phyloP scores from a whole-genome alignment of 192 early-diverging fungal genomes.

The Allomyces arbusculus region DNA sequence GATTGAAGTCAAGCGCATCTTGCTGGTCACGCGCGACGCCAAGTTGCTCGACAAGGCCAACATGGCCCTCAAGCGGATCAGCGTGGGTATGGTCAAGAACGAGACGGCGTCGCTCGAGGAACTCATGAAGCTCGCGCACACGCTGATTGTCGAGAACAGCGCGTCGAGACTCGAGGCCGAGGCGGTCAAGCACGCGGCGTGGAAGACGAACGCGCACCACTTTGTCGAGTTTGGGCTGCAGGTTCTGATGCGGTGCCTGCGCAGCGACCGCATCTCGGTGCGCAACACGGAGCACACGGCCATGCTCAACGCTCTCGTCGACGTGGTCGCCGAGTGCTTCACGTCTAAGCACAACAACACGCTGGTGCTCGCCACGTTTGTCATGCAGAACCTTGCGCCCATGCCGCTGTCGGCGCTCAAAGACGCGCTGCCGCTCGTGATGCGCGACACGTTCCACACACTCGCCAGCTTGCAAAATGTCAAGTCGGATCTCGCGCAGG shows the following conservation, averaged over 20 bases:
- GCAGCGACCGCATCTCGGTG: conserved; percentile 32
- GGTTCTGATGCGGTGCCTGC: conserved; percentile 52
- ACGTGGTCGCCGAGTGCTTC: conserved; percentile 53
- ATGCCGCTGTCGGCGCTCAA: conserved; percentile 50
- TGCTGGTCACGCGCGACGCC: conserved; percentile 61
- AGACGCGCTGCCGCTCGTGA: conserved; percentile 41
- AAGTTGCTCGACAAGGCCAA: conserved; percentile 61
- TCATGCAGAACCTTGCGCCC: conserved; percentile 49
- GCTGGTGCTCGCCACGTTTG: conserved; percentile 41
- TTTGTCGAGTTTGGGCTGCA: conserved; percentile 87
- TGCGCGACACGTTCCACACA: conserved; percentile 59
- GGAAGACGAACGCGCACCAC: conserved; percentile 51
- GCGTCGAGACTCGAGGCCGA: conserved; percentile 26
- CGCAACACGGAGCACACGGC: conserved; percentile 33
- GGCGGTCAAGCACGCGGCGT: conserved; percentile 29
- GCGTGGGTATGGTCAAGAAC: conserved; percentile 62
- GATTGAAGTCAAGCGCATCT: conserved; percentile 64
- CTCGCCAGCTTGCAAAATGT: conserved; percentile 40
- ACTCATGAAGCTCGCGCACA: conserved; percentile 63
- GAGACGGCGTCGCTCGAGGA: conserved; percentile 35
- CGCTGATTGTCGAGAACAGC: conserved; percentile 56
- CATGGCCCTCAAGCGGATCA: conserved; percentile 49
- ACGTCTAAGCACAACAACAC: conserved; percentile 63
- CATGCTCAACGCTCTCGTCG: conserved; percentile 63
- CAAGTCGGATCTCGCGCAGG: conserved; percentile 48